These are phyloP conservation scores for Yamadazyma siamensis DNA, from an alignment of 1,139 yeast genomes.

Conservation along the genomic window DNA sequence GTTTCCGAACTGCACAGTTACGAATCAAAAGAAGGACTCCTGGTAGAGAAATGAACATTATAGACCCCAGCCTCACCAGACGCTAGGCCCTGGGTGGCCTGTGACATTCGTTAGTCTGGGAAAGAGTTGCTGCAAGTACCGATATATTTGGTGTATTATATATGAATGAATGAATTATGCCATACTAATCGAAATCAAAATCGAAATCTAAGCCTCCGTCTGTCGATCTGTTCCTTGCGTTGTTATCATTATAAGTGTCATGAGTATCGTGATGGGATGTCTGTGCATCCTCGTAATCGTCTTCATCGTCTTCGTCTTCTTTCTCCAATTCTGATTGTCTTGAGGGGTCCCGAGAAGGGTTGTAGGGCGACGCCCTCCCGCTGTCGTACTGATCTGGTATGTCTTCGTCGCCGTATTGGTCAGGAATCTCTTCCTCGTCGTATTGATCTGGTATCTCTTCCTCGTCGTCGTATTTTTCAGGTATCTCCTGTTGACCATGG, in stretches of 20 bases:
- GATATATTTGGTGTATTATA: no score
- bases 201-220: conserved; percentile 26
- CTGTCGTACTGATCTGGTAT: conserved; percentile 6
- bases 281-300: background rate
- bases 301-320: background rate
- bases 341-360: no score
- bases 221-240: conserved; percentile 6
- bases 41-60: conserved; percentile 12
- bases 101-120: no score
- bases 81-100: no score
- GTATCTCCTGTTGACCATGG: no score
- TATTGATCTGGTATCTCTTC: conserved; percentile 8
- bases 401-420: conserved; percentile 6
- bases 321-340: background rate
- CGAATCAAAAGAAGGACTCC: conserved; percentile 9
- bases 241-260: conserved; percentile 4
- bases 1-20: conserved; percentile 15
- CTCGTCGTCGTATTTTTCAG: conserved; percentile 5
- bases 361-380: conserved; percentile 10
- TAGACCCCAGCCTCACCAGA: conserved; percentile 11
- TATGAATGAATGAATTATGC: conserved; percentile 2
- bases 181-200: conserved; percentile 23
- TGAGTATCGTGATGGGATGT: background rate
- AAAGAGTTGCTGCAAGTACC: no score
- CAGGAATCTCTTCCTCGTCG: conserved; percentile 7